A percentile compares a stretch with the other conserved stretches of the same genome.
These are phyloP conservation scores for Plectosphaerella sp. DNA, from an alignment of 2,329 filamentous ascomycete genomes.

Conservation along the genomic window DNA sequence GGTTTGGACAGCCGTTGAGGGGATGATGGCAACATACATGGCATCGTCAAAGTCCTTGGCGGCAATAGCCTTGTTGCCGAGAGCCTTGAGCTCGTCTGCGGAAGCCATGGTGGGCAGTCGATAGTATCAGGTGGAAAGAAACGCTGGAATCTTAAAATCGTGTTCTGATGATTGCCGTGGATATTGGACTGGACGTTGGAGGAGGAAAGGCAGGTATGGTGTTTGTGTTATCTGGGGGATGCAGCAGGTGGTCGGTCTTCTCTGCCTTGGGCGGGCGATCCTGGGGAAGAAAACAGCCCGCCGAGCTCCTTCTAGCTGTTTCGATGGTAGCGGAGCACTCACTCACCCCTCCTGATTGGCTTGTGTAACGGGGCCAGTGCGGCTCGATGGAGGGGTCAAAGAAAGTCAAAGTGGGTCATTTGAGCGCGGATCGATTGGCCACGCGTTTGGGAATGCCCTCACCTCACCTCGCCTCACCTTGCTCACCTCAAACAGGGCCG, in stretches of 20 bases:
- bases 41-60: slow-evolving; percentile 96
- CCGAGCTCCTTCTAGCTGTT: slow-evolving; percentile 35
- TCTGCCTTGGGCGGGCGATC: slow-evolving; percentile 3
- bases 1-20: background rate
- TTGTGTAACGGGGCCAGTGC: slow-evolving; percentile 14
- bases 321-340: slow-evolving; percentile 27
- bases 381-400: slow-evolving; percentile 8
- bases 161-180: slow-evolving; percentile 6
- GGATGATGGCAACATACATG: slow-evolving; percentile 60
- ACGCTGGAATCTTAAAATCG: background rate
- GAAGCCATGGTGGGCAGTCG: slow-evolving; percentile 42
- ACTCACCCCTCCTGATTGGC: slow-evolving; percentile 23
- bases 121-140: too few relatives aligned
- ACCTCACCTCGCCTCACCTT: too few relatives aligned
- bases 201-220: slow-evolving; percentile 1
- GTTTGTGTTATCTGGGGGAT: background rate
- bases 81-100: slow-evolving; percentile 83
- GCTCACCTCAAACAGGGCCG: too few relatives aligned
- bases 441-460: too few relatives aligned
- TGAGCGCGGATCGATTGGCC: too few relatives aligned
- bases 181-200: slow-evolving; percentile 11
- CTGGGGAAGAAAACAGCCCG: slow-evolving; percentile 15
- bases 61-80: slow-evolving; percentile 97
- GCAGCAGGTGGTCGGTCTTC: background rate
- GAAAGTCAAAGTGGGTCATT: too few relatives aligned